Conservation (phyloP, 2,329 filamentous ascomycete genomes). For the Stachybotrys chartarum region DNA sequence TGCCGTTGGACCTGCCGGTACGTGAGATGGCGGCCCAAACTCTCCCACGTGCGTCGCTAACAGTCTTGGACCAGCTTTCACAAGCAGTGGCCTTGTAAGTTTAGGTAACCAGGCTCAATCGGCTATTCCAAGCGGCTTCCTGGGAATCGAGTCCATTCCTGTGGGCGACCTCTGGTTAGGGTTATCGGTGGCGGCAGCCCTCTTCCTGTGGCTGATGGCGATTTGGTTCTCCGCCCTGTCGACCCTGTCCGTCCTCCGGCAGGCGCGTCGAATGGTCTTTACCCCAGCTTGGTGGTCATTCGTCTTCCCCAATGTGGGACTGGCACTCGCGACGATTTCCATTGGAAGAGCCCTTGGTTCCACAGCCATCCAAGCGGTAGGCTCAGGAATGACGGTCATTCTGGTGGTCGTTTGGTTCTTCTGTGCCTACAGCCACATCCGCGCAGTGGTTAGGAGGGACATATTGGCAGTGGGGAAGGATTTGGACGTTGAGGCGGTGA, state of each 20-base stretch:
- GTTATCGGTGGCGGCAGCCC: slow-evolving; percentile 34
- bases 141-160: slow-evolving; percentile 12
- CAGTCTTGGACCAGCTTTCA: slow-evolving; percentile 27
- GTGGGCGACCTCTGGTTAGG: slow-evolving; percentile 31
- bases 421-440: slow-evolving; percentile 34
- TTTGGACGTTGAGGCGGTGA: slow-evolving; percentile 36
- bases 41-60: background rate
- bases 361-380: slow-evolving; percentile 36
- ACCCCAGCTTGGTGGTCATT: slow-evolving; percentile 44
- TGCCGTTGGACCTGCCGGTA: slow-evolving; percentile 40
- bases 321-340: slow-evolving; percentile 47
- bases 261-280: slow-evolving; percentile 34
- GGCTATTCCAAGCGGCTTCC: slow-evolving; percentile 10
- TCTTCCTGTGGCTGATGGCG: slow-evolving; percentile 45
- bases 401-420: slow-evolving; percentile 44
- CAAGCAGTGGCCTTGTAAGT: slow-evolving; percentile 32
- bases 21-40: background rate
- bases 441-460: slow-evolving; percentile 35
- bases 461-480: slow-evolving; percentile 47
- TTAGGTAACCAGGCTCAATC: slow-evolving; percentile 27
- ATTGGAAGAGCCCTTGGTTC: slow-evolving; percentile 40
- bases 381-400: slow-evolving; percentile 41
- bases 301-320: slow-evolving; percentile 45
- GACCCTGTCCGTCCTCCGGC: slow-evolving; percentile 26
- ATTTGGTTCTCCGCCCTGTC: slow-evolving; percentile 45